These are phyloP conservation scores for Flaveria trinervia DNA, from an alignment of 129 eudicot species.

Conservation along the genomic window DNA sequence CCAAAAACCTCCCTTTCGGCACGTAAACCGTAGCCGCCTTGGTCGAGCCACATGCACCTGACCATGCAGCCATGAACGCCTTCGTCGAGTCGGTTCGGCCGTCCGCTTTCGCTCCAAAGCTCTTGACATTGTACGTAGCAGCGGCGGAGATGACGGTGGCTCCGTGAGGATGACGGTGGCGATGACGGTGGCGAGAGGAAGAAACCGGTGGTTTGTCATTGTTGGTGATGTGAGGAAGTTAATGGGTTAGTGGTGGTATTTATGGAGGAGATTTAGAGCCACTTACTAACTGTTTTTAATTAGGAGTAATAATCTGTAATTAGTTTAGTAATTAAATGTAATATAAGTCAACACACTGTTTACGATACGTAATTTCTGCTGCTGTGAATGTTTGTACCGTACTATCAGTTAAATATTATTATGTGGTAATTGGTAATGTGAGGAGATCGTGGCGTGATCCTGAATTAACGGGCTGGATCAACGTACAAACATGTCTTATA, in stretches of 20 bases:
- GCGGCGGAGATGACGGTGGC: constrained; percentile 18
- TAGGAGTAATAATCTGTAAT: constrained; percentile 8
- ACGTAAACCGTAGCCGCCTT: constrained; percentile 52
- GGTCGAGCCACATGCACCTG: constrained; percentile 47
- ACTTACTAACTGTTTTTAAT: constrained; percentile 28
- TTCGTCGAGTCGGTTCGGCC: constrained; percentile 60
- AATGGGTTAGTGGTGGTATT: constrained; percentile 32
- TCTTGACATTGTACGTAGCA: constrained; percentile 32
- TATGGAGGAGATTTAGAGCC: constrained; percentile 36
- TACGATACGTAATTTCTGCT: constrained; percentile 27
- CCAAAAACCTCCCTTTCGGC: constrained; percentile 61
- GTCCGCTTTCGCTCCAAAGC: constrained; percentile 60
- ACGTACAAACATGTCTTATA: constrained; percentile 21
- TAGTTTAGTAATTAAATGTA: constrained; percentile 14
- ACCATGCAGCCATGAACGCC: constrained; percentile 60
- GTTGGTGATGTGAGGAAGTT: constrained; percentile 22
- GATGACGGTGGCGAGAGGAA: constrained; percentile 13
- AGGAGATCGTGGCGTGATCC: constrained; percentile 39
- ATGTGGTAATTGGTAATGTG: background rate
- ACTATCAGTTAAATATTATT: constrained; percentile 8
- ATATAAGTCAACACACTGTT: constrained; percentile 38
- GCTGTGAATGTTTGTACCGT: constrained; percentile 46
- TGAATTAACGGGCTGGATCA: constrained; percentile 30
- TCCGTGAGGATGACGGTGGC: constrained; percentile 12
- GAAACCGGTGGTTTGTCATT: constrained; percentile 28